These are phyloP conservation scores for Teratosphaeria epicoccoides DNA, from an alignment of 2,329 filamentous ascomycete genomes.

Conservation along the genomic window DNA sequence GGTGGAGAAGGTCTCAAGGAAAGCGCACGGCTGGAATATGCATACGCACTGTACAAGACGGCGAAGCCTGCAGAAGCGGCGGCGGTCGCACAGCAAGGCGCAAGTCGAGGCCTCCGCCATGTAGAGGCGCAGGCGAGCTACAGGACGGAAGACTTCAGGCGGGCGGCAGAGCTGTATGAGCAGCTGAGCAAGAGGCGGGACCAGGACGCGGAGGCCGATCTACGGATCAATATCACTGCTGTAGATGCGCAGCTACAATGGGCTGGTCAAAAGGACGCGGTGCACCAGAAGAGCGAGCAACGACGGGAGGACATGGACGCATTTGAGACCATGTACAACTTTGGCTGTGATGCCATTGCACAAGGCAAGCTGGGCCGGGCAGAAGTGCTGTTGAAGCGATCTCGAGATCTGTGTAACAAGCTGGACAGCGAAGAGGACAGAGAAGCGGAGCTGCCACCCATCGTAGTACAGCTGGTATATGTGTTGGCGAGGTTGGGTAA, in stretches of 20 bases:
- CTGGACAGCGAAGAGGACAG: constrained; percentile 65
- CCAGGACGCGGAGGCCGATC: constrained; percentile 57
- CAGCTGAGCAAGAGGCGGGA: constrained; percentile 41
- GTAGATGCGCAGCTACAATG: constrained; percentile 63
- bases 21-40: constrained; percentile 56
- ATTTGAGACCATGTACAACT: constrained; percentile 76
- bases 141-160: constrained; percentile 60
- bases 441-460: constrained; percentile 61
- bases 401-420: constrained; percentile 60
- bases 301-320: constrained; percentile 55
- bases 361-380: constrained; percentile 56
- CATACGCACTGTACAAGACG: constrained; percentile 76
- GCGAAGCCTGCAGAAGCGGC: constrained; percentile 58
- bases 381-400: constrained; percentile 56
- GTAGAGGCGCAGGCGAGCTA: constrained; percentile 60
- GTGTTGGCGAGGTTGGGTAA: constrained; percentile 58
- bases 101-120: constrained; percentile 44
- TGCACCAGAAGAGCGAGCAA: constrained; percentile 43
- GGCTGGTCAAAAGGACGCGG: constrained; percentile 46
- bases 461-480: constrained; percentile 66
- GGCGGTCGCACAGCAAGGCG: constrained; percentile 33
- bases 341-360: constrained; percentile 62
- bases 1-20: constrained; percentile 51
- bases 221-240: constrained; percentile 66
- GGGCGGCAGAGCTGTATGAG: constrained; percentile 54